These are phyloP conservation scores for Castanea sativa DNA, from an alignment of 306 rosid genomes.

Conservation along the genomic window DNA sequence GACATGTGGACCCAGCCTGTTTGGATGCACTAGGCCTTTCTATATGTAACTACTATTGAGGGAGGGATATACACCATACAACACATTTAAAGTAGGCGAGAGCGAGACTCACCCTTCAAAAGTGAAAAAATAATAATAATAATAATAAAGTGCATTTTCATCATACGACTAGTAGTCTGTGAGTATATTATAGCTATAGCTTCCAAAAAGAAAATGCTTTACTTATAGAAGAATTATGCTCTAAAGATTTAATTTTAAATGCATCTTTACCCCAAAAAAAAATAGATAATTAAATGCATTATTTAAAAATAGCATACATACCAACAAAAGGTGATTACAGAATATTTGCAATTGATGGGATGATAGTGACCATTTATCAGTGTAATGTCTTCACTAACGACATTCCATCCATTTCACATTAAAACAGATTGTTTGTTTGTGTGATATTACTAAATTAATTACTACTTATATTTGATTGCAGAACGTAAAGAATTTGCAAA, in stretches of 20 bases:
- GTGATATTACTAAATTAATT: too few species aligned
- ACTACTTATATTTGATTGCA: too few species aligned
- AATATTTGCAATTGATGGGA: background rate
- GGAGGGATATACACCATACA: constrained; percentile 40
- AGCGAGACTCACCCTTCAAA: constrained; percentile 23
- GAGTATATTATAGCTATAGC: background rate
- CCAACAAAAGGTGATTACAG: background rate
- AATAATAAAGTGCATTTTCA: constrained; percentile 17
- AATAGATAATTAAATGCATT: background rate
- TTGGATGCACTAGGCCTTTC: constrained; percentile 45
- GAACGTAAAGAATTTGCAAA: too few species aligned
- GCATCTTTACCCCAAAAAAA: too few species aligned
- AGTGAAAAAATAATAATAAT: constrained; percentile 15
- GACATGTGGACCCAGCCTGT: constrained; percentile 51
- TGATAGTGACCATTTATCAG: too few species aligned
- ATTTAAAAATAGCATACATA: background rate
- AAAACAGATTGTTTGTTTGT: too few species aligned
- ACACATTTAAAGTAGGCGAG: constrained; percentile 35
- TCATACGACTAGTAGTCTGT: constrained; percentile 5
- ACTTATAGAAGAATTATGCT: background rate
- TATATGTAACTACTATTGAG: constrained; percentile 24
- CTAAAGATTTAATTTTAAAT: background rate
- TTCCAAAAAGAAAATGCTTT: constrained; percentile 6
- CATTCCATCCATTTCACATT: too few species aligned
- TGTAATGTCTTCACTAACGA: too few species aligned